Conservation (phyloP, 306 rosid species). For the Prunus dulcis region DNA sequence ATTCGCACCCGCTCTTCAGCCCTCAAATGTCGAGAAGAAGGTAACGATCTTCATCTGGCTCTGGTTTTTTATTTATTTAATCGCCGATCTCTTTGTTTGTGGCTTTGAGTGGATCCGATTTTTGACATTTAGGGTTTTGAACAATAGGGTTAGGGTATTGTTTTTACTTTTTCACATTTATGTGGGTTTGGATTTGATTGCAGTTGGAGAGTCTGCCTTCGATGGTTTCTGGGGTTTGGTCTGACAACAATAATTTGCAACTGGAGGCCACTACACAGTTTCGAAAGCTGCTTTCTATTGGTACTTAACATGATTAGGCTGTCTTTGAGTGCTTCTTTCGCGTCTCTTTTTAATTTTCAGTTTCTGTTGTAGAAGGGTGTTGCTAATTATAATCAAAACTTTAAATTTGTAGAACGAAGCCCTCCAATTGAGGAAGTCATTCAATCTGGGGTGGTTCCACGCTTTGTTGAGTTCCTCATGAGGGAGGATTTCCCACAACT, state of each 20-base stretch:
- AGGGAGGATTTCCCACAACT: conserved; percentile 90
- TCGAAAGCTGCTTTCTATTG: conserved; percentile 83
- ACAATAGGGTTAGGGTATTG: not conserved
- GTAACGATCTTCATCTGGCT: conserved; percentile 20
- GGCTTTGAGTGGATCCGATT: conserved; percentile 3
- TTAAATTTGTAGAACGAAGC: conserved; percentile 56
- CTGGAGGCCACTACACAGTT: conserved; percentile 86
- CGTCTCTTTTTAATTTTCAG: conserved; percentile 1
- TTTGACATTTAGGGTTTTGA: not conserved
- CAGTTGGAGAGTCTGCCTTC: conserved; percentile 92
- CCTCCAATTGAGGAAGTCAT: conserved; percentile 96
- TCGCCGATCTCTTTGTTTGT: not conserved
- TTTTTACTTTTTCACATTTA: not conserved
- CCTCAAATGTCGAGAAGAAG: conserved; percentile 68
- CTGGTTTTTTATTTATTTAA: too few relatives aligned
- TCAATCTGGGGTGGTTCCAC: conserved; percentile 87
- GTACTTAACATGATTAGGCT: conserved; percentile 21
- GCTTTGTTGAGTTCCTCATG: conserved; percentile 75
- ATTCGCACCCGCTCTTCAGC: conserved; percentile 43
- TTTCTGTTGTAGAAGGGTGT: not conserved
- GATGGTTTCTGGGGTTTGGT: conserved; percentile 81
- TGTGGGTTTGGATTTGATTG: conserved; percentile 18
- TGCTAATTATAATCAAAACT: not conserved
- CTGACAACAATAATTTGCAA: conserved; percentile 56
- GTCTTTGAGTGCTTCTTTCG: not conserved